Percentiles rank a stretch among this genome's conserved stretches.
phyloP scores from a whole-genome alignment of 2,329 filamentous ascomycete species.

The Hymenoscyphus fraxineus region DNA sequence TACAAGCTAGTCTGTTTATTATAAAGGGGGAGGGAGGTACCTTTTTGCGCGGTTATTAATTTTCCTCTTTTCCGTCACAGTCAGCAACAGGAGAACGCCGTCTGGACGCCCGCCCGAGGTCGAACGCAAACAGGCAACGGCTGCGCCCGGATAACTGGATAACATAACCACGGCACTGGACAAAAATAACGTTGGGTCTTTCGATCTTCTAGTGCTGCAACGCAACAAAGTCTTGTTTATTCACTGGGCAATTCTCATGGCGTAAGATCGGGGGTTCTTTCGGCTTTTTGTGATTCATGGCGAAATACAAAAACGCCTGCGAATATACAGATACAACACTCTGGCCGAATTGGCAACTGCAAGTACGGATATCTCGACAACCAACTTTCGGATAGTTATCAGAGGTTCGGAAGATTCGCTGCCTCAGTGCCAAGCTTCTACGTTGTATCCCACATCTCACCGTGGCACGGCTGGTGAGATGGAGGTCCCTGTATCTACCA shows the following conservation, averaged over 20 bases:
- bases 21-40: background rate
- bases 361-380: background rate
- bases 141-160: too few species aligned
- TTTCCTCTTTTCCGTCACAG: background rate
- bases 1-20: background rate
- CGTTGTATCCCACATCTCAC: background rate
- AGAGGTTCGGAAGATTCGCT: background rate
- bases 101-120: background rate
- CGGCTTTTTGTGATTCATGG: too few species aligned
- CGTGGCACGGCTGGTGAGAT: background rate
- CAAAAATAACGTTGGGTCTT: too few species aligned
- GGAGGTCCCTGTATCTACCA: constrained; percentile 7
- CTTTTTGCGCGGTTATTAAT: background rate
- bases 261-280: too few species aligned
- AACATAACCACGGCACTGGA: too few species aligned
- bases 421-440: background rate
- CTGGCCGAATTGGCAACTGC: too few species aligned
- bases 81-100: background rate
- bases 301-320: too few species aligned
- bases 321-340: too few species aligned
- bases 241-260: too few species aligned
- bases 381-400: background rate
- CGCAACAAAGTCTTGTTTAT: too few species aligned
- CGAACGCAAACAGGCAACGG: too few species aligned
- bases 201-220: too few species aligned